Base-by-base conservation (phyloP, 23 red algal genomes). In the Chondrus crispus region DNA sequence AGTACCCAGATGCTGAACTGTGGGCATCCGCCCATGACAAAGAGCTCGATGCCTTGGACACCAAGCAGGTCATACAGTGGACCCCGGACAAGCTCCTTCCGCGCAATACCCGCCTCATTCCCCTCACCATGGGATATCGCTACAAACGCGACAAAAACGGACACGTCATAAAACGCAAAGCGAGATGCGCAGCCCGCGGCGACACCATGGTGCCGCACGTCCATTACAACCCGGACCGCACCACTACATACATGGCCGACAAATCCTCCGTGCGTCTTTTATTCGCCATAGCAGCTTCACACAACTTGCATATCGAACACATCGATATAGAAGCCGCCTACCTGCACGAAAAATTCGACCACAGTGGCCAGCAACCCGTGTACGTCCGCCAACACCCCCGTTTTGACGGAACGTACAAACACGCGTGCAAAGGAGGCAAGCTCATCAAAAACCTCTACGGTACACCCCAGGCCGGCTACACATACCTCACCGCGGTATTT, bases 321-420 rank as follows among this genome's bases (percentile, higher is more conserved):
- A 30, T 83, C 47, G 79, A 83, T 42, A 83, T 83, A 4, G 28
- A 49, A 13, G 52, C 79, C 5, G 79, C 46, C 52, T 62, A 58
- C 40, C 30, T 62, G 8, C 79, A 83, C 58, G 52, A 54, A 30
- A 13, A 7, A 8, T 83, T 54, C 79, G 51, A 83, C 13, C 5
- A 20, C 49, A n/a, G n/a, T n/a, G n/a, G n/a, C n/a, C n/a, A 49
- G 4, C 13, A 9, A 9, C 8, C 79, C 6, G 45, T 83, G 44
- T 83, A 10, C 28, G 32, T 66, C 51, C 5, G 28, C 8, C 24
- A 53, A 30, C 79, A 26, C 6, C 46, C 79, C 9, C 5, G 7
- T 4, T 66, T 62, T 29, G 28, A 83, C 44, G 79, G 79, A 9
- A 16, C 68, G 13, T 33, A 18, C 32, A 33, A 18, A 33, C 13